phyloP scores from a whole-genome alignment of 441 rosid species.

The Aquilaria agallochum region DNA sequence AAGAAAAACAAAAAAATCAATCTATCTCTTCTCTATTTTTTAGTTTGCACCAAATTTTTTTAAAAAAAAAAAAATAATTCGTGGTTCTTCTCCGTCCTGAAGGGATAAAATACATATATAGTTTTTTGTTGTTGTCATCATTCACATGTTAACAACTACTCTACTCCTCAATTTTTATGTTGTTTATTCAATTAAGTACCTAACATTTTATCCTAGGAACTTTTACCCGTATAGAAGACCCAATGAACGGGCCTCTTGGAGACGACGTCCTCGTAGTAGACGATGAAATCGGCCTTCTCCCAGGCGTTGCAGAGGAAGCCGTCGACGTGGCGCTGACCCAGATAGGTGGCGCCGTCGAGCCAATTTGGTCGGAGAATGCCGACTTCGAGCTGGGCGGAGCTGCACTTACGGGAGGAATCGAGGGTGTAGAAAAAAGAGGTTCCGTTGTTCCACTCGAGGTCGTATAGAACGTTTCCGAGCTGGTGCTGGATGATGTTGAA shows the following conservation, averaged over 20 bases:
- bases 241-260: conserved; percentile 80
- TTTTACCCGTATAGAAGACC: conserved; percentile 71
- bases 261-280: conserved; percentile 69
- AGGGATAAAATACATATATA: too few species aligned
- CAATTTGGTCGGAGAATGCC: conserved; percentile 73
- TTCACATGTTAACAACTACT: too few species aligned
- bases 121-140: too few species aligned
- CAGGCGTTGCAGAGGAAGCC: conserved; percentile 81
- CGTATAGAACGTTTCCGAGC: conserved; percentile 53
- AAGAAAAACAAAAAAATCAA: too few species aligned
- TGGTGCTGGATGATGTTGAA: conserved; percentile 77
- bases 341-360: conserved; percentile 71
- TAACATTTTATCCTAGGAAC: too few species aligned
- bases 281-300: conserved; percentile 76
- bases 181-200: too few species aligned
- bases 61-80: too few species aligned
- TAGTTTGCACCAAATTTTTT: too few species aligned
- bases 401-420: conserved; percentile 39
- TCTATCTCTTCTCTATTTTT: too few species aligned
- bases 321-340: conserved; percentile 54
- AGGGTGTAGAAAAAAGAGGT: conserved; percentile 65
- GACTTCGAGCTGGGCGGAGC: conserved; percentile 47
- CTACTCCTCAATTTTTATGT: too few species aligned
- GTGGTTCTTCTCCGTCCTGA: too few species aligned
- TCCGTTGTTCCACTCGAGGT: conserved; percentile 90